Conservation (phyloP, 2,329 filamentous ascomycete species). For the Dothideomycetes sp. region DNA sequence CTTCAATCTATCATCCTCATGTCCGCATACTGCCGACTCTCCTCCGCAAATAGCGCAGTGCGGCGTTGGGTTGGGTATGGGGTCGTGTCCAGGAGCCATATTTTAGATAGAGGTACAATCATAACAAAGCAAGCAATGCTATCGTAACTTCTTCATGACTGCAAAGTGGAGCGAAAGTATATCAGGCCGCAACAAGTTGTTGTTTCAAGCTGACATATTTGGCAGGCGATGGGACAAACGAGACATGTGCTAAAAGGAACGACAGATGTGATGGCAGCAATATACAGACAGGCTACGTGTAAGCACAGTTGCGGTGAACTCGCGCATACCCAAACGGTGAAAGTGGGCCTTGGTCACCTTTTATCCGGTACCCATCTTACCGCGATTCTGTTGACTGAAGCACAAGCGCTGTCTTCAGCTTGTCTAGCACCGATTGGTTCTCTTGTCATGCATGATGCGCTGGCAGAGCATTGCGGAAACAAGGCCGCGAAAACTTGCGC, state of each 20-base stretch:
- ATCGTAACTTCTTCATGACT: neutral
- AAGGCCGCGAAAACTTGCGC: too few relatives aligned
- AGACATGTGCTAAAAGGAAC: too few relatives aligned
- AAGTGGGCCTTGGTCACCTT: neutral
- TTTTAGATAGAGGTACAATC: too few relatives aligned
- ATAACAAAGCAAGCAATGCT: too few relatives aligned
- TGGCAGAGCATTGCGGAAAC: neutral
- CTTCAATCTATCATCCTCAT: slow-evolving; percentile 21
- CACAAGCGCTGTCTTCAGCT: too few relatives aligned
- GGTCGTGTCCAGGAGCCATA: neutral
- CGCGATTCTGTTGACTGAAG: neutral
- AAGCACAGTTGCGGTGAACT: neutral
- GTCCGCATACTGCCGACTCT: slow-evolving; percentile 13
- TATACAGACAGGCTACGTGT: too few relatives aligned
- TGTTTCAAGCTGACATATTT: too few relatives aligned
- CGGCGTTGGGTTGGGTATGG: neutral
- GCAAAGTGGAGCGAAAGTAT: neutral
- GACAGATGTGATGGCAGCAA: too few relatives aligned
- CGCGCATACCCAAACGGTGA: neutral
- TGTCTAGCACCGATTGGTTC: too few relatives aligned
- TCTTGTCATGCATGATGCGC: neutral
- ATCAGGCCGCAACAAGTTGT: neutral
- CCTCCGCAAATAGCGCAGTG: slow-evolving; percentile 24
- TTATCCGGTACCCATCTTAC: too few relatives aligned
- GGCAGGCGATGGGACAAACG: too few relatives aligned